Base-by-base conservation (phyloP, 306 rosid genomes). In the Sechiopsis laciniata region DNA sequence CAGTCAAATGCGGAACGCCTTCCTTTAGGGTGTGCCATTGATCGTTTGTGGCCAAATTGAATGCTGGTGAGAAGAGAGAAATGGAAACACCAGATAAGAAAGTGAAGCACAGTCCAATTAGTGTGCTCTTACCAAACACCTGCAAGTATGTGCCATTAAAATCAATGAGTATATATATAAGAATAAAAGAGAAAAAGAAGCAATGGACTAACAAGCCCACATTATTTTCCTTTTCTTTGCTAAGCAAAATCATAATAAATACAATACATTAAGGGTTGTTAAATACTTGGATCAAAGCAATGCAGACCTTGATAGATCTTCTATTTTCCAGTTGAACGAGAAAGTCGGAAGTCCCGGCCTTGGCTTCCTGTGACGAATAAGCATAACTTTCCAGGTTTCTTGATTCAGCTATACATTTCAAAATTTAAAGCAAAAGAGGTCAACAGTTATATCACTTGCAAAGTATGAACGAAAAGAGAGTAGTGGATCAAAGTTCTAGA, bases 221-320 rank as follows among this genome's bases (percentile, higher is more conserved):
- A 13, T 61, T 15, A 29, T 63, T 63, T 16, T 22, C 60, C 20
- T 55, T 55, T 55, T 22, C 60, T 55, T 55, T 55, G 58, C 58
- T 56, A 56, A 8, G 8, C n/a, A 24, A 58, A 6, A 58, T 58
- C 37, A 58, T 46, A 67, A 73, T 45, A 22, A 52, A 67, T 13
- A 52, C 7, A 10, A 3, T 2, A 7, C 37, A 42, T 5, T 65
- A 1, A 32, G 22, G 21, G 7, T 2, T 61, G 10, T 61, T 14
- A n/a, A n/a, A 26, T 26, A 13, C 69, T 32, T 32, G 20, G 7
- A 22, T 32, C 19, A 35, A 32, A 32, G 21, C 46, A 79, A 26
- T 64, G 71, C 15, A 71, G 24, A 82, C 97, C 90, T 92, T 92
- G 51, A 92, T 26, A 2, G 29, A 26, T 26, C 29, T 26, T 26